Evolutionary conservation across 306 rosid genomes (phyloP), one percentile per base, ranked within the genome.

Genomic region (Castanea mollissima): DNA sequence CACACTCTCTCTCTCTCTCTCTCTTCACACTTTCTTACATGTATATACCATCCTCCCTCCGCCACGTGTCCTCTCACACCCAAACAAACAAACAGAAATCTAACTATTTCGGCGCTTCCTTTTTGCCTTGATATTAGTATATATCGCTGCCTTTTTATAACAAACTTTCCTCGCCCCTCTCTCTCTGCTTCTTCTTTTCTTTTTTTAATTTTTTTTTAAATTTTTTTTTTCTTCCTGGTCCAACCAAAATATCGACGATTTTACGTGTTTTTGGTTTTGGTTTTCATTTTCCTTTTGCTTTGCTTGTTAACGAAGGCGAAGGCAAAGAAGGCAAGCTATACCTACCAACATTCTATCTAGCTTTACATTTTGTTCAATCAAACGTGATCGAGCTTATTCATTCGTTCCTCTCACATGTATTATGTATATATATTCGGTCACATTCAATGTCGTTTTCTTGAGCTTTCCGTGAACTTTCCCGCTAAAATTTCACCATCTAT

Each of bases 11-110:
- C 23, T 23, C 23, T 23, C 23, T 21, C 59, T 71, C 60, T 52
- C 44, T 71, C 55, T 51, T 15, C 35, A 21, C 20, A 9, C 46
- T 60, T 15, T 23, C 78, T 51, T 41, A 56, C 78, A 74, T 6
- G 5, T 72, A 46, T 27, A 11, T 35, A 34, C 16, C 74, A 1
- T 27, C 68, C 58, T 1, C 41, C 71, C 68, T 54, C 32, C 23
- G 74, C 83, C 80, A 79, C 76, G 77, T 78, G 83, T 62, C 71
- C 51, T 19, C 10, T 20, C 52, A 49, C 54, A 10, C 41, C 49
- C 76, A 67, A 29, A 29, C 44, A 65, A 78, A 73, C 56, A 35
- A 35, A 41, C 46, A 38, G 2, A 25, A 23, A 23, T 20, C 71
- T 6, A 20, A 23, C 72, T 13, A 60, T 56, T 34, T 76, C 46